Conservation (phyloP, 306 rosid genomes). For the Hippophae rhamnoides region DNA sequence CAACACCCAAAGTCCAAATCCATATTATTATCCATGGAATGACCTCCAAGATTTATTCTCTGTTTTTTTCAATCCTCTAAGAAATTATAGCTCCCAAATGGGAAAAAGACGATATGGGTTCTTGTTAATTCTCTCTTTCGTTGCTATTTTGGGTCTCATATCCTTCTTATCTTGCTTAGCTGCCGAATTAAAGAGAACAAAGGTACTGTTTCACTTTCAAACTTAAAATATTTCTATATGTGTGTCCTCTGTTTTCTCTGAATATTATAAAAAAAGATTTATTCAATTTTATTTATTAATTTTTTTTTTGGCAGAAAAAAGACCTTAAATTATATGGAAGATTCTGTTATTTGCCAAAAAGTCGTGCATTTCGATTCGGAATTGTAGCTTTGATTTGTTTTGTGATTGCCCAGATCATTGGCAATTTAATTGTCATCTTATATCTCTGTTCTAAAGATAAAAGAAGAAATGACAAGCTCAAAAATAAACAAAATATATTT, state of each 20-base stretch:
- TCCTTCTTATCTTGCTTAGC: constrained; percentile 59
- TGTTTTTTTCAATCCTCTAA: constrained; percentile 10
- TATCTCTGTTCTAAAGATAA: constrained; percentile 32
- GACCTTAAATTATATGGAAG: constrained; percentile 64
- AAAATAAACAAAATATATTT: constrained; percentile 21
- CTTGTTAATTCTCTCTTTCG: constrained; percentile 20
- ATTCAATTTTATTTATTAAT: neutral
- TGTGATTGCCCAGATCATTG: constrained; percentile 46
- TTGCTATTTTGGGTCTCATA: constrained; percentile 41
- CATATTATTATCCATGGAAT: constrained; percentile 29
- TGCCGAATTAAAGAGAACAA: constrained; percentile 53
- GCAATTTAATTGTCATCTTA: constrained; percentile 33
- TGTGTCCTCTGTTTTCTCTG: neutral
- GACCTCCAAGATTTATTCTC: constrained; percentile 25
- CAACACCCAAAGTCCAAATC: constrained; percentile 9
- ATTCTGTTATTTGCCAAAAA: constrained; percentile 60
- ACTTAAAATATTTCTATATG: neutral
- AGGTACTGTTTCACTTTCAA: constrained; percentile 28
- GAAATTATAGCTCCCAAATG: constrained; percentile 22
- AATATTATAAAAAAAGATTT: neutral
- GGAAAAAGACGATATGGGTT: constrained; percentile 37
- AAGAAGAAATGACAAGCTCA: constrained; percentile 25
- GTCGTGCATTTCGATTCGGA: constrained; percentile 60
- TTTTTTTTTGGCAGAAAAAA: constrained; percentile 28
- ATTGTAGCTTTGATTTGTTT: constrained; percentile 54